phyloP scores from a whole-genome alignment of 305 asterid genomes.

The Fraxinus ornus region DNA sequence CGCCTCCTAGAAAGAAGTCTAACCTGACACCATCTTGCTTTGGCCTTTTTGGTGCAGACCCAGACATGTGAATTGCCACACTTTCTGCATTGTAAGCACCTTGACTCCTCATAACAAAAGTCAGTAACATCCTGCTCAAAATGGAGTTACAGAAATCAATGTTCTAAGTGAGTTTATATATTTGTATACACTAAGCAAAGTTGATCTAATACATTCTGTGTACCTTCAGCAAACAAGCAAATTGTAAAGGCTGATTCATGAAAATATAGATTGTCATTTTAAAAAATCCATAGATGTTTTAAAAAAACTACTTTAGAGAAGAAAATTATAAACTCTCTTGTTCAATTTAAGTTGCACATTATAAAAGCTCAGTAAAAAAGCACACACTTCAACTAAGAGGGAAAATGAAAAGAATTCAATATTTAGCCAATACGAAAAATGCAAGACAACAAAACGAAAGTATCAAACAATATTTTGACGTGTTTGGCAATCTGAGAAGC shows the following conservation, averaged over 20 bases:
- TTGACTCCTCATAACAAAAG: constrained; percentile 84
- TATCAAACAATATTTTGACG: no score
- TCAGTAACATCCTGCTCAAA: constrained; percentile 63
- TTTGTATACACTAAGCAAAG: no score
- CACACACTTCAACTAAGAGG: no score
- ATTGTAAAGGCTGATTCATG: no score
- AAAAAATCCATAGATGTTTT: not conserved
- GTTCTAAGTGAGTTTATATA: not conserved
- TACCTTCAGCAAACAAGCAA: no score
- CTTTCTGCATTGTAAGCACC: constrained; percentile 97
- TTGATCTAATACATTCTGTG: no score
- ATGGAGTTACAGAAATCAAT: constrained; percentile 20
- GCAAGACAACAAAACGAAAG: no score
- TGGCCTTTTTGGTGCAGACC: constrained; percentile 59
- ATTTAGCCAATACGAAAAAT: no score
- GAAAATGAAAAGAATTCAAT: no score
- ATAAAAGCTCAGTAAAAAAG: not conserved
- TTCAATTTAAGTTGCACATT: not conserved
- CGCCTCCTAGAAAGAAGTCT: constrained; percentile 18
- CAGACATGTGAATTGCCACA: constrained; percentile 93
- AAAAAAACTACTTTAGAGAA: not conserved
- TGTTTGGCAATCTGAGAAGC: no score
- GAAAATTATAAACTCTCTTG: not conserved
- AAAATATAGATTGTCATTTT: not conserved
- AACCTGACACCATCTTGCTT: constrained; percentile 99